Conservation (phyloP, 148 eudicot genomes). For the Camellia japonica region DNA sequence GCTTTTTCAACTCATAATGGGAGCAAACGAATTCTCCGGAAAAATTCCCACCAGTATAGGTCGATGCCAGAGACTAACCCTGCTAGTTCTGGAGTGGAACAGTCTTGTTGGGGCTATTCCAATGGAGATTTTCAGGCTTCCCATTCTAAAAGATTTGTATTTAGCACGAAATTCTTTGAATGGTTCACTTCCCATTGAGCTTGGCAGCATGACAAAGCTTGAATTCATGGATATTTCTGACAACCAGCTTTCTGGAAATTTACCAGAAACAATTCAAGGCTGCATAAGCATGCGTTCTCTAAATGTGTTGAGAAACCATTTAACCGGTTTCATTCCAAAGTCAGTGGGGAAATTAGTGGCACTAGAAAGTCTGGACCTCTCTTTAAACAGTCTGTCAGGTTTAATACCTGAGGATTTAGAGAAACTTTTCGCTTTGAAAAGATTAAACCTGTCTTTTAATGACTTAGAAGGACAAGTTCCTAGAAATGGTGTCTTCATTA, state of each 20-base stretch:
- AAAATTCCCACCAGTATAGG: no score
- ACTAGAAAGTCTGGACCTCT: not conserved
- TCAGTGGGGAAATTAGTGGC: not conserved
- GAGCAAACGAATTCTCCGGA: no score
- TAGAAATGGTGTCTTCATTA: not conserved
- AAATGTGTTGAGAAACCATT: not conserved
- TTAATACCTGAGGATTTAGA: not conserved
- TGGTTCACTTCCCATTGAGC: not conserved
- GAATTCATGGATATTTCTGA: conserved; percentile 12
- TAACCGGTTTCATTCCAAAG: not conserved
- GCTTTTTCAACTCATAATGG: no score
- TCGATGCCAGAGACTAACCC: no score
- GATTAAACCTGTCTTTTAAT: not conserved
- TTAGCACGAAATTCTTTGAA: not conserved
- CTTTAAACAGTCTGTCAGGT: not conserved
- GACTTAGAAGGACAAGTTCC: conserved; percentile 4
- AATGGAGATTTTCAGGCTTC: no score
- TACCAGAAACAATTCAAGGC: not conserved
- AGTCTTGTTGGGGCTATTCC: no score
- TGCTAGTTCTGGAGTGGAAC: no score
- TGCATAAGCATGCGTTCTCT: not conserved
- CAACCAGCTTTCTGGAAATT: conserved; percentile 10
- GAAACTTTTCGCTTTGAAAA: not conserved
- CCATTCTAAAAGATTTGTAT: not conserved
- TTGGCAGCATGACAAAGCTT: conserved; percentile 14